Evolutionary conservation across 192 early-diverging fungal genomes (phyloP).

Genomic region (Geranomyces variabilis): DNA sequence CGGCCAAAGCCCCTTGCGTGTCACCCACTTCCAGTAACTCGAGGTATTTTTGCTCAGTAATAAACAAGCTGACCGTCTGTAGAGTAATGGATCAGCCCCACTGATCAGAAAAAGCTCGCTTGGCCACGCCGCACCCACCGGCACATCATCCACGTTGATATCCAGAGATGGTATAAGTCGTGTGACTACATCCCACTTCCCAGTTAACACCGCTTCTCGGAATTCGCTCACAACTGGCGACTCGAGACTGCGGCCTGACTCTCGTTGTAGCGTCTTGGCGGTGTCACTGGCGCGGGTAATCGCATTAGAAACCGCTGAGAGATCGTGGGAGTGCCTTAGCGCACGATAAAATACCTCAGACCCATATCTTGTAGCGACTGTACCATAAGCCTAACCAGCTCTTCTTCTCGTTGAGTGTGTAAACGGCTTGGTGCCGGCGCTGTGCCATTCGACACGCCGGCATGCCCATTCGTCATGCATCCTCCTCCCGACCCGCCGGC

Average conservation of each 20-base stretch:
- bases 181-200: slow-evolving; percentile 78
- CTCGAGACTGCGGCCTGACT: slow-evolving; percentile 82
- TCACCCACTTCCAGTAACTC: slow-evolving; percentile 77
- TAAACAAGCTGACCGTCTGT: slow-evolving; percentile 65
- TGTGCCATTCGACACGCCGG: neutral
- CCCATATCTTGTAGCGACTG: slow-evolving; percentile 86
- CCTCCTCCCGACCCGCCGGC: neutral
- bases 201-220: slow-evolving; percentile 70
- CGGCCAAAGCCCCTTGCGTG: slow-evolving; percentile 71
- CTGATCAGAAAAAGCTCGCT: too few relatives aligned
- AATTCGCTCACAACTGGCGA: slow-evolving; percentile 70
- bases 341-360: slow-evolving; percentile 58
- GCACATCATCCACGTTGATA: slow-evolving; percentile 9
- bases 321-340: neutral
- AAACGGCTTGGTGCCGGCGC: neutral
- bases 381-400: slow-evolving; percentile 85
- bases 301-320: neutral
- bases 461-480: neutral
- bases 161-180: slow-evolving; percentile 55
- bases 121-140: neutral
- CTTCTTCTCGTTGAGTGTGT: slow-evolving; percentile 46
- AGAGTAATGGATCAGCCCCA: too few relatives aligned
- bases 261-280: slow-evolving; percentile 69
- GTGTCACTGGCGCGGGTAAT: slow-evolving; percentile 53
- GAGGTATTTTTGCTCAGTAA: slow-evolving; percentile 88